phyloP scores from a whole-genome alignment of 1,284 basidiomycete genomes.

The Pascua sp. region DNA sequence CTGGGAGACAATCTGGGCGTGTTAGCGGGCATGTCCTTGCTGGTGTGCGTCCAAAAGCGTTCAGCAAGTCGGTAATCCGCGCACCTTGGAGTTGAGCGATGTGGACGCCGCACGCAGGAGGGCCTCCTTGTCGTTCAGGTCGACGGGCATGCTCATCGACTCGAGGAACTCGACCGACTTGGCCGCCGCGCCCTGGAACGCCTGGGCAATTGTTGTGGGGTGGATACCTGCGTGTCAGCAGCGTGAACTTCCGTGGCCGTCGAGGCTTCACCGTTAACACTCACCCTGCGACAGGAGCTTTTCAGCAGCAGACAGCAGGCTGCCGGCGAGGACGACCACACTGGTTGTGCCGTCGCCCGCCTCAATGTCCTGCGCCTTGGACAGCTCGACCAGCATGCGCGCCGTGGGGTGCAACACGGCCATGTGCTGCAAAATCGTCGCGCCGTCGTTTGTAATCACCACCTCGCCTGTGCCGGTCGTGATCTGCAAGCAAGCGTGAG shows the following conservation, averaged over 20 bases:
- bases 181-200: conserved; percentile 85
- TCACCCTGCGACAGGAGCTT: conserved; percentile 85
- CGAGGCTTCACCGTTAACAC: too few species aligned
- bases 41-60: too few species aligned
- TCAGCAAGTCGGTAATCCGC: conserved; percentile 54
- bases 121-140: conserved; percentile 81
- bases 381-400: conserved; percentile 98
- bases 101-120: conserved; percentile 92
- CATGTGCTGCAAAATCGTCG: conserved; percentile 95
- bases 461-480: conserved; percentile 96
- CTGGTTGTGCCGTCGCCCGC: conserved; percentile 99
- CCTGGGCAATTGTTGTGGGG: conserved; percentile 94
- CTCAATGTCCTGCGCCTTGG: conserved; percentile 96
- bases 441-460: conserved; percentile 98
- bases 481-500: conserved; percentile 60
- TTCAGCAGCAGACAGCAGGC: conserved; percentile 88
- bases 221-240: conserved; percentile 61
- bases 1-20: conserved; percentile 87
- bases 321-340: conserved; percentile 94
- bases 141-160: conserved; percentile 88
- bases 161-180: conserved; percentile 94
- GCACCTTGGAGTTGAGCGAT: conserved; percentile 76
- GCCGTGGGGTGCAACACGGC: conserved; percentile 97
- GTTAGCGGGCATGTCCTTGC: too few species aligned
- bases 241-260: too few species aligned